Conservation (phyloP, 257 asterid species). For the Galeopsis tetrahit region DNA sequence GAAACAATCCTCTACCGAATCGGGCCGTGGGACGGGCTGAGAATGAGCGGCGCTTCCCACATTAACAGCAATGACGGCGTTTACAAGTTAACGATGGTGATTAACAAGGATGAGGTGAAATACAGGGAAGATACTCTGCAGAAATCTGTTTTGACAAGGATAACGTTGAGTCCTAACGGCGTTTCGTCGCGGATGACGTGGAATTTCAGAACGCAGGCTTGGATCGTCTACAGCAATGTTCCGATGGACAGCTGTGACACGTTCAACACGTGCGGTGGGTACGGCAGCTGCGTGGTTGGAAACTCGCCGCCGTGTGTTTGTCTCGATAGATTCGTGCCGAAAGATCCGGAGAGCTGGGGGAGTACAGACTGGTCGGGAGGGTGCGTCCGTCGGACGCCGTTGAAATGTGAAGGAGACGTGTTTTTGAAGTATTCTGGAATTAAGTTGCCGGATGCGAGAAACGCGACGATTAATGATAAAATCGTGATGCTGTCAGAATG, state of each 20-base stretch:
- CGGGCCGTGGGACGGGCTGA: constrained; percentile 25
- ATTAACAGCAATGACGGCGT: not conserved
- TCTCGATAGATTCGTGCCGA: constrained; percentile 36
- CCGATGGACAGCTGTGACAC: constrained; percentile 19
- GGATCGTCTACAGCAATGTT: not conserved
- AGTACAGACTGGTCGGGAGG: constrained; percentile 25
- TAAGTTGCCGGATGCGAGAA: constrained; percentile 37
- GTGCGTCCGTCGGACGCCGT: constrained; percentile 28
- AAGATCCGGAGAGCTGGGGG: constrained; percentile 4
- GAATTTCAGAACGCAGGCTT: constrained; percentile 12
- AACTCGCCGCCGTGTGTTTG: constrained; percentile 39
- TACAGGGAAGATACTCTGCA: not conserved
- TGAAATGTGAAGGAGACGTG: constrained; percentile 27
- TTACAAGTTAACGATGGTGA: not conserved
- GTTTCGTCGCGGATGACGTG: constrained; percentile 2
- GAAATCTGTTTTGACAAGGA: not conserved
- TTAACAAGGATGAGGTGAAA: not conserved
- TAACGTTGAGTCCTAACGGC: not conserved
- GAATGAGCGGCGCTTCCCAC: constrained; percentile 13
- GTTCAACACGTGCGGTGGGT: not conserved
- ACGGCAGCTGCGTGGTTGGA: not conserved
- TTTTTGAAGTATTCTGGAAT: not conserved
- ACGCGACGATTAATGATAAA: constrained; percentile 29
- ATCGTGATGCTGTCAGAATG: constrained; percentile 42
- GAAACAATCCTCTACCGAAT: not conserved